Evolutionary conservation across 768 basidiomycete species (phyloP).

Genomic region (Amanita molliuscula): DNA sequence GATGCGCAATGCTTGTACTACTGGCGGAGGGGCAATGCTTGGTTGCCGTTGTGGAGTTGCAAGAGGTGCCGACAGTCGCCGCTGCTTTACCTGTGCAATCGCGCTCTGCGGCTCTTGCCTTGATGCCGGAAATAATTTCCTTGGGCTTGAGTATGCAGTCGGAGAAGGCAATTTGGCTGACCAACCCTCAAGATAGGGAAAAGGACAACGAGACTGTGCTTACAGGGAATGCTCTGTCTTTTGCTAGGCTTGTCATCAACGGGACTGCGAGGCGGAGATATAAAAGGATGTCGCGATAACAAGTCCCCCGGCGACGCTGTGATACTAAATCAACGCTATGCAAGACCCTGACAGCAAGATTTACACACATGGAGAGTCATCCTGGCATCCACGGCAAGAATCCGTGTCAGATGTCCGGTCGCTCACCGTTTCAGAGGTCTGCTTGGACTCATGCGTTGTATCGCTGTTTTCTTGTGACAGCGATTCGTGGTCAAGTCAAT

Average conservation of each 20-base stretch:
- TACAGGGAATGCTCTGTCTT: constrained; percentile 1
- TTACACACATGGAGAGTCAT: background rate
- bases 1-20: constrained; percentile 36
- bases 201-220: background rate
- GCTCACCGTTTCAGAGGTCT: background rate
- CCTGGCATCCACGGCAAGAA: background rate
- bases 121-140: background rate
- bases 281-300: background rate
- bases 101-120: background rate
- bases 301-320: background rate
- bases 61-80: background rate
- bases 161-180: constrained; percentile 1
- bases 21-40: constrained; percentile 19
- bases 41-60: constrained; percentile 8
- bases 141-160: background rate
- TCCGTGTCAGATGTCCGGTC: background rate
- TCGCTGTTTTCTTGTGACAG: background rate
- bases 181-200: background rate
- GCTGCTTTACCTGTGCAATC: background rate
- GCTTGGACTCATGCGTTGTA: background rate
- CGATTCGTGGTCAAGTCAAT: background rate
- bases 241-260: background rate
- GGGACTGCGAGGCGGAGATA: background rate
- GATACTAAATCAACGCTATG: background rate
- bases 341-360: background rate